phyloP scores from a whole-genome alignment of 345 rosid genomes.

The Dovyalis caffra region DNA sequence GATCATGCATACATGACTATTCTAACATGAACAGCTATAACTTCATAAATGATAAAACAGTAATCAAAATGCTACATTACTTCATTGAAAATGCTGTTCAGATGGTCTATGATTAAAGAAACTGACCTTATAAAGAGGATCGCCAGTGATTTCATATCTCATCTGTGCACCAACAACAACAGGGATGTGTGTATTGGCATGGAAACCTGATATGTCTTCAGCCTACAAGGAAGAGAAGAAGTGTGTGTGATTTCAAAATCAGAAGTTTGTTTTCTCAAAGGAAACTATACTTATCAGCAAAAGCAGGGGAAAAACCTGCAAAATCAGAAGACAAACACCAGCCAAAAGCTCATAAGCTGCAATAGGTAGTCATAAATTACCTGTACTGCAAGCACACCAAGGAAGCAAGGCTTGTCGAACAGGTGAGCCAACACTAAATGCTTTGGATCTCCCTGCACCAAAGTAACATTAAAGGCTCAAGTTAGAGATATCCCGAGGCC shows the following conservation, averaged over 20 bases:
- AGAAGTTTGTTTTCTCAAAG: not conserved
- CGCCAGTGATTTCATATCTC: constrained; percentile 92
- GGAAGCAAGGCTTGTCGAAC: constrained; percentile 96
- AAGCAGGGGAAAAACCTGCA: not conserved
- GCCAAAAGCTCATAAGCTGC: not conserved
- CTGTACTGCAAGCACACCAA: constrained; percentile 86
- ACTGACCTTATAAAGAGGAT: constrained; percentile 76
- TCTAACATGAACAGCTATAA: not conserved
- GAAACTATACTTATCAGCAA: not conserved
- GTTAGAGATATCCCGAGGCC: constrained; percentile 10
- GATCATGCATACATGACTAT: not conserved
- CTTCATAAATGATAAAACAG: not conserved
- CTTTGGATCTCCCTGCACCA: constrained; percentile 71
- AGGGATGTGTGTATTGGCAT: constrained; percentile 90
- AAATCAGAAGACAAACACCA: not conserved
- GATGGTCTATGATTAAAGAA: constrained; percentile 4
- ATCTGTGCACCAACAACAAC: constrained; percentile 86
- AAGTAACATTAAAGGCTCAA: constrained; percentile 1
- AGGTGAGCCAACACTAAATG: constrained; percentile 86
- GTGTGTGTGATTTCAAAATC: not conserved
- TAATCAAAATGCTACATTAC: not conserved
- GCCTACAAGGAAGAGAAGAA: constrained; percentile 49
- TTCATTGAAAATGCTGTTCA: constrained; percentile 1
- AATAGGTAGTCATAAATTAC: constrained; percentile 22
- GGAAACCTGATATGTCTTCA: constrained; percentile 83